phyloP scores from a whole-genome alignment of 179 eudicot species.

The Beta lomatogona region DNA sequence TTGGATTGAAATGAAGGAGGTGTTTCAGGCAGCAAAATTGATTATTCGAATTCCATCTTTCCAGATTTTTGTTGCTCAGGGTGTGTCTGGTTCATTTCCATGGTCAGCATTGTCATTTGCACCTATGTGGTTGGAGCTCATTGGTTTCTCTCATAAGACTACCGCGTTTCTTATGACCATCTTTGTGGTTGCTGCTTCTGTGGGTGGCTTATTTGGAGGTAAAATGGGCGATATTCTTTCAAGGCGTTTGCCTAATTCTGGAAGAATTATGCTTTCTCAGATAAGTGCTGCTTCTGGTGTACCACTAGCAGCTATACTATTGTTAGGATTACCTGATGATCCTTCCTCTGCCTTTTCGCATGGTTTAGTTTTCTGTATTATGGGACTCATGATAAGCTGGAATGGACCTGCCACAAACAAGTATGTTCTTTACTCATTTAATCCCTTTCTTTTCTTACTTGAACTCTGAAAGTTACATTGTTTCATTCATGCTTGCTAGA shows the following conservation, averaged over 20 bases:
- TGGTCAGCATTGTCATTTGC: slow-evolving; percentile 74
- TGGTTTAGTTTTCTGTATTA: slow-evolving; percentile 56
- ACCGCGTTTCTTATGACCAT: slow-evolving; percentile 65
- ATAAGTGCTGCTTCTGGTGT: slow-evolving; percentile 74
- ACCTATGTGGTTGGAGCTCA: slow-evolving; percentile 90
- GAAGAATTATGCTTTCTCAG: slow-evolving; percentile 77
- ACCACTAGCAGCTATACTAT: slow-evolving; percentile 72
- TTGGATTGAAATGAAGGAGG: slow-evolving; percentile 44
- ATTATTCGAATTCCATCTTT: slow-evolving; percentile 69
- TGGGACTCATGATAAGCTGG: slow-evolving; percentile 83
- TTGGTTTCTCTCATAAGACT: slow-evolving; percentile 75
- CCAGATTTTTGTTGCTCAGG: slow-evolving; percentile 75
- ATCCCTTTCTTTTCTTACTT: no score
- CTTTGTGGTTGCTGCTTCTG: slow-evolving; percentile 47
- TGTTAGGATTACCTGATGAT: slow-evolving; percentile 65
- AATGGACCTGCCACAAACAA: slow-evolving; percentile 80
- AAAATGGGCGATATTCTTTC: slow-evolving; percentile 72
- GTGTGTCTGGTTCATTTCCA: slow-evolving; percentile 76
- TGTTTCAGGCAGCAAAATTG: slow-evolving; percentile 56
- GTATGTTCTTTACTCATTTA: slow-evolving; percentile 36
- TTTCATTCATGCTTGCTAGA: no score
- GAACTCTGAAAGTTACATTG: no score
- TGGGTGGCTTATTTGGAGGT: slow-evolving; percentile 81
- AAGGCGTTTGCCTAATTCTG: slow-evolving; percentile 56
- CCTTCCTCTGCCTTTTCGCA: slow-evolving; percentile 56